Evolutionary conservation across 1,284 basidiomycete genomes (phyloP).

Genomic region (Termitomyces sp.): DNA sequence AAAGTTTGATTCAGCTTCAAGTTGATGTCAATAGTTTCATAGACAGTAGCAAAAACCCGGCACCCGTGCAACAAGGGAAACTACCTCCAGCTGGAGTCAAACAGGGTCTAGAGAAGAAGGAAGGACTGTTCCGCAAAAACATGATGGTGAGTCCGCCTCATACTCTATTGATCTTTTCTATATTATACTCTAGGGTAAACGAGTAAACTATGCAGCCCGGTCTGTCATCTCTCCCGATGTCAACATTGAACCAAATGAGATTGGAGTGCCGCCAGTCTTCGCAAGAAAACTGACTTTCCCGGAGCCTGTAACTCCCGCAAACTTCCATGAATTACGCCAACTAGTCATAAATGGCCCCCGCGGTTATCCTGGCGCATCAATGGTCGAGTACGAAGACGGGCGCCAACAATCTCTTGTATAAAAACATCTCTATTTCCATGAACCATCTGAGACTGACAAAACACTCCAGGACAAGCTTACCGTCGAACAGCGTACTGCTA

Average conservation of each 20-base stretch:
- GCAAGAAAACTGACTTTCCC: conserved; percentile 97
- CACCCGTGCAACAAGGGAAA: conserved; percentile 80
- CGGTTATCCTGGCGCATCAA: conserved; percentile 88
- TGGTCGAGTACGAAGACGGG: conserved; percentile 96
- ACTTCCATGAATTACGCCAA: conserved; percentile 86
- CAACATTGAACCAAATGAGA: conserved; percentile 99
- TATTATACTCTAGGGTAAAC: conserved; percentile 73
- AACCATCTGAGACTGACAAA: conserved; percentile 1
- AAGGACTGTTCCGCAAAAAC: conserved; percentile 96
- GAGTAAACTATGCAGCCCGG: conserved; percentile 98
- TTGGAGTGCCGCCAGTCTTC: conserved; percentile 97
- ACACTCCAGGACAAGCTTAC: conserved; percentile 74
- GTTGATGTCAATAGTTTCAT: conserved; percentile 96
- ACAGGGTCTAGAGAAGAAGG: conserved; percentile 98
- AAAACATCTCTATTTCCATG: conserved; percentile 7
- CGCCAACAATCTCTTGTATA: conserved; percentile 73
- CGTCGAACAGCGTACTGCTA: conserved; percentile 86
- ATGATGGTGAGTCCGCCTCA: conserved; percentile 82
- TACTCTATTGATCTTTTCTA: conserved; percentile 1
- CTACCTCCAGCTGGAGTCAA: conserved; percentile 95
- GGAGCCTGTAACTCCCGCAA: conserved; percentile 92
- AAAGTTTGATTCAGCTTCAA: conserved; percentile 86
- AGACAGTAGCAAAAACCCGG: conserved; percentile 95
- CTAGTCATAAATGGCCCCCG: conserved; percentile 91
- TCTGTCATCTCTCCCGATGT: conserved; percentile 99